Conservation (phyloP, 768 basidiomycete species). For the Termitomyces bulborhizus region DNA sequence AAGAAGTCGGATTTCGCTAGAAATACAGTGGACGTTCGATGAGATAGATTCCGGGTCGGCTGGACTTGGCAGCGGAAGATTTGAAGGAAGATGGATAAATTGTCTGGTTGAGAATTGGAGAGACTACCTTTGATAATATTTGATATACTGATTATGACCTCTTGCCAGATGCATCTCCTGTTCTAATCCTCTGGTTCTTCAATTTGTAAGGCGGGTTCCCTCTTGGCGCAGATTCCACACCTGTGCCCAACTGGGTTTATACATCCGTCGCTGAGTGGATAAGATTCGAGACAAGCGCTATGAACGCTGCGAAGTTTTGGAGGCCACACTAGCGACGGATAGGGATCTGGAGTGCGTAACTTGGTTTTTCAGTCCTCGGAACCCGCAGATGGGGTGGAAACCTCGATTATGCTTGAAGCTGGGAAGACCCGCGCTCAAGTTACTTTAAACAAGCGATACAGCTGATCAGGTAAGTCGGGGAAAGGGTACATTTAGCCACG, state of each 20-base stretch:
- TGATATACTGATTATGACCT: not conserved
- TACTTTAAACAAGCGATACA: too few species aligned
- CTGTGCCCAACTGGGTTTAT: conserved; percentile 66
- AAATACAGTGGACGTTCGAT: too few species aligned
- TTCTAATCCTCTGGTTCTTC: conserved; percentile 76
- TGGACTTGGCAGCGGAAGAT: too few species aligned
- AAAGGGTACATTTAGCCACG: conserved; percentile 63
- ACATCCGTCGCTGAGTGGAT: conserved; percentile 58
- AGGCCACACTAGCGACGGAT: conserved; percentile 38
- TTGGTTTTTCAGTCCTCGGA: conserved; percentile 48
- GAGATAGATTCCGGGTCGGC: too few species aligned
- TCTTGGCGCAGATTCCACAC: conserved; percentile 33
- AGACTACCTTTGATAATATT: too few species aligned
- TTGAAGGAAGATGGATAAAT: too few species aligned
- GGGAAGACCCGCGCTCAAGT: conserved; percentile 54
- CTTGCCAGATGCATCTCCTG: too few species aligned
- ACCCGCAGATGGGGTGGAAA: conserved; percentile 42
- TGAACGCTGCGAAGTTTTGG: too few species aligned
- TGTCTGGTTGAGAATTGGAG: too few species aligned
- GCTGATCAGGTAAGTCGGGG: conserved; percentile 60
- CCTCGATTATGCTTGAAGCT: conserved; percentile 54
- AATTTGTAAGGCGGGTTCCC: conserved; percentile 65
- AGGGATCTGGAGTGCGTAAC: conserved; percentile 65
- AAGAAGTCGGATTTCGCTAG: too few species aligned
- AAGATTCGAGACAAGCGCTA: conserved; percentile 38